Base-by-base conservation (phyloP, 1,284 basidiomycete genomes). In the Ganoderma sinense region DNA sequence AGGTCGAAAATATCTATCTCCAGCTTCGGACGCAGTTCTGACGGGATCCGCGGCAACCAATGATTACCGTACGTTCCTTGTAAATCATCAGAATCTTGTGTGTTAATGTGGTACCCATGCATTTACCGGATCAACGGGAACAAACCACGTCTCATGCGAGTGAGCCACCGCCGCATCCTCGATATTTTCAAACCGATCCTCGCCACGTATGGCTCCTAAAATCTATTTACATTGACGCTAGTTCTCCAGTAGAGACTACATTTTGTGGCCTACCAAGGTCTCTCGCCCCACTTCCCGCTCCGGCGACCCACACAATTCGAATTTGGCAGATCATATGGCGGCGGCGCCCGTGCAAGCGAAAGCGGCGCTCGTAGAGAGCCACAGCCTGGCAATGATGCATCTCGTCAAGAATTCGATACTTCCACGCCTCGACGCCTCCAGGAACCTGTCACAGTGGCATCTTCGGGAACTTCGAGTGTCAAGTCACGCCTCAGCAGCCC, bases 321-420 rank as follows among this genome's bases (percentile, higher is more conserved):
- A 59, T 31, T 33, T 56, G 20, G 56, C 56, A 33, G 56, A 59
- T 59, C 56, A 59, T 23, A 13, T 10, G 36, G 33, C 56, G 20
- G 20, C 33, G 56, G 36, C 56, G 56, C 33, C 31, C 20, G 31
- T 18, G 4, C 4, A 36, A 20, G 33, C 29, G 29, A 56, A 59
- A 59, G 56, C 56, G 56, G 56, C 56, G 56, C 36, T 29, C 36
- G 31, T 39, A 56, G 31, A 59, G 33, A 36, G 33, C 56, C 56
- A 39, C 56, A 59, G 33, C 55, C 20, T 36, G 56, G 7, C 56
- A 59, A 39, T 18, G 55, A 56, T 56, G 31, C 55, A 31, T 56
- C 31, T 33, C 55, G 55, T 23, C 31, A 23, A 20, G 55, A 16
- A 36, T 39, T 39, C n/a, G 56, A 29, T 39, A n/a, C 36, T 18